Conservation (phyloP, 164 flowering plant species). For the Kingdonia uniflora region DNA sequence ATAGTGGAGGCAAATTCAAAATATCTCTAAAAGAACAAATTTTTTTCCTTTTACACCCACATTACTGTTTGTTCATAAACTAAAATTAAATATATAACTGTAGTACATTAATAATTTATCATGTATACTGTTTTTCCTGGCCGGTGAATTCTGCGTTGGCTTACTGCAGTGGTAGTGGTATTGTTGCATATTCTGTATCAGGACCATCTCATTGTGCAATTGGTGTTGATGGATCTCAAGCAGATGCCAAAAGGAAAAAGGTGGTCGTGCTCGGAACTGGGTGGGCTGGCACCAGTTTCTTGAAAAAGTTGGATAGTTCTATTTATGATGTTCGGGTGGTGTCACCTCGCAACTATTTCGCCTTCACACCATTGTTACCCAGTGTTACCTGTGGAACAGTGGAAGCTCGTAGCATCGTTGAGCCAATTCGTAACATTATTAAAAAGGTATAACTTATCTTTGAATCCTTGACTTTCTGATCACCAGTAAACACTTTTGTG, state of each 20-base stretch:
- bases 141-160: too few relatives aligned
- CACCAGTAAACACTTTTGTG: too few relatives aligned
- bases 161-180: conserved; percentile 52
- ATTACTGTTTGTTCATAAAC: too few relatives aligned
- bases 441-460: conserved; percentile 43
- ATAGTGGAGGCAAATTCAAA: too few relatives aligned
- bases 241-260: conserved; percentile 42
- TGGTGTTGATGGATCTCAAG: conserved; percentile 4
- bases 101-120: too few relatives aligned
- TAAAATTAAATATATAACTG: too few relatives aligned
- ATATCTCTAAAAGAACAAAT: too few relatives aligned
- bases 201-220: conserved; percentile 7
- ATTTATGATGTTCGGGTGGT: conserved; percentile 71
- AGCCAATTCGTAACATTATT: conserved; percentile 69
- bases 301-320: conserved; percentile 61
- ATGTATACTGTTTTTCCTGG: too few relatives aligned
- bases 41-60: too few relatives aligned
- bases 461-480: too few relatives aligned
- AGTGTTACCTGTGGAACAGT: conserved; percentile 90
- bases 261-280: conserved; percentile 87
- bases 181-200: conserved; percentile 54
- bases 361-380: conserved; percentile 84
- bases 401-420: conserved; percentile 84
- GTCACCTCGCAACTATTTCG: conserved; percentile 85
- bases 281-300: conserved; percentile 86